A percentile compares a stretch with the other conserved stretches of the same genome.
Evolutionary conservation across 2,329 filamentous ascomycete species (phyloP).

Genomic region (Sclerotinia spermophila): DNA sequence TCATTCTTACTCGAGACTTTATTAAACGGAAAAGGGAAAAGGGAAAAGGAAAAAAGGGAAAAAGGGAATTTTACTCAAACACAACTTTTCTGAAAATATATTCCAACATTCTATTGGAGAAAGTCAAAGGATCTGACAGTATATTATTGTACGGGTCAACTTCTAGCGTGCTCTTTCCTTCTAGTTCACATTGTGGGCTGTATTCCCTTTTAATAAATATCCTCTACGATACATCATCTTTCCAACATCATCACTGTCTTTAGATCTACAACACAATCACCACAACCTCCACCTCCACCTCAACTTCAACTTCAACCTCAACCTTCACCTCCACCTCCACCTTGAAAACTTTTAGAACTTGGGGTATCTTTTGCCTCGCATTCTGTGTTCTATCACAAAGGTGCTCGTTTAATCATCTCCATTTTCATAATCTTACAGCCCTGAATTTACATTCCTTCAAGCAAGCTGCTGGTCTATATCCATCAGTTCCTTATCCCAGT

Average conservation of each 20-base stretch:
- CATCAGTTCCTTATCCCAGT: neutral
- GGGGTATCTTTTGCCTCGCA: neutral
- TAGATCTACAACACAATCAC: neutral
- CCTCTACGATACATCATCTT: constrained; percentile 13
- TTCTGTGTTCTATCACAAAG: constrained; percentile 6
- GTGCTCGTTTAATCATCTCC: neutral
- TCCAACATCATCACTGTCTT: neutral
- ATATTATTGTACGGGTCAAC: neutral
- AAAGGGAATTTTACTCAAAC: neutral
- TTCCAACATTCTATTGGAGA: neutral
- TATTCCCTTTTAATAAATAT: neutral
- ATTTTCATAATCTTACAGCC: neutral
- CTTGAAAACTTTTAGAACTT: neutral
- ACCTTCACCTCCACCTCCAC: neutral
- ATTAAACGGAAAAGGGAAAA: neutral
- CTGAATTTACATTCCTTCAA: neutral
- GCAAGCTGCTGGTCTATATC: neutral
- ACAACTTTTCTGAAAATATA: neutral
- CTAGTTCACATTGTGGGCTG: constrained; percentile 2
- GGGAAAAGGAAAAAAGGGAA: neutral
- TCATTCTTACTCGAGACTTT: neutral
- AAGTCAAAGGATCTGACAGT: neutral
- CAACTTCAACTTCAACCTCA: neutral
- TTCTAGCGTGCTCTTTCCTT: neutral
- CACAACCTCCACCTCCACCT: too few species aligned